phyloP scores from a whole-genome alignment of 202 grass and related monocot genomes.

The Digitaria exilis region DNA sequence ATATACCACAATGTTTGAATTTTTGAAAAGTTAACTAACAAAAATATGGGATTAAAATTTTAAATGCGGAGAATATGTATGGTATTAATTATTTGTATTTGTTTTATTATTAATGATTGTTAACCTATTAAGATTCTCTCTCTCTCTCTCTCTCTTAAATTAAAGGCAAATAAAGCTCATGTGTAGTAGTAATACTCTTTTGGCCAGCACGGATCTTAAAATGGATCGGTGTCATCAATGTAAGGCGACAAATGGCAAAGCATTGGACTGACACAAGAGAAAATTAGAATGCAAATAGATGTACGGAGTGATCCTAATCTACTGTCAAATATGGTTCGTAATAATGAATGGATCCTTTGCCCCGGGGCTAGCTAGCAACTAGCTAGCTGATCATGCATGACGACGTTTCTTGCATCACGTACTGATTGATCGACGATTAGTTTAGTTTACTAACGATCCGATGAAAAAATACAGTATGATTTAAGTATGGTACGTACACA shows the following conservation, averaged over 20 bases:
- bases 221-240: not conserved
- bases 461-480: constrained; percentile 5
- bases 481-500: not conserved
- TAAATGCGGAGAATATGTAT: not conserved
- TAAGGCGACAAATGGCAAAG: constrained; percentile 1
- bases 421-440: not conserved
- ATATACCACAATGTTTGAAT: not conserved
- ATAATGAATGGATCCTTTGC: constrained; percentile 32
- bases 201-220: not conserved
- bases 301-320: constrained; percentile 25
- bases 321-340: not conserved
- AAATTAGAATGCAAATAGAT: constrained; percentile 7
- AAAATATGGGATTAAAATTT: too few species aligned
- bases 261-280: not conserved
- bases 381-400: constrained; percentile 9
- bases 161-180: not conserved
- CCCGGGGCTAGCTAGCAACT: too few species aligned
- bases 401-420: not conserved
- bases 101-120: not conserved
- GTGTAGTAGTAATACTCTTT: not conserved
- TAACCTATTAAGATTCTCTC: not conserved
- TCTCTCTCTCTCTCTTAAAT: too few species aligned
- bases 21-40: too few species aligned
- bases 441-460: constrained; percentile 38
- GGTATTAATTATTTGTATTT: not conserved